These are phyloP conservation scores for Podila clonocystis DNA, from an alignment of 192 early-diverging fungal genomes.

Conservation along the genomic window DNA sequence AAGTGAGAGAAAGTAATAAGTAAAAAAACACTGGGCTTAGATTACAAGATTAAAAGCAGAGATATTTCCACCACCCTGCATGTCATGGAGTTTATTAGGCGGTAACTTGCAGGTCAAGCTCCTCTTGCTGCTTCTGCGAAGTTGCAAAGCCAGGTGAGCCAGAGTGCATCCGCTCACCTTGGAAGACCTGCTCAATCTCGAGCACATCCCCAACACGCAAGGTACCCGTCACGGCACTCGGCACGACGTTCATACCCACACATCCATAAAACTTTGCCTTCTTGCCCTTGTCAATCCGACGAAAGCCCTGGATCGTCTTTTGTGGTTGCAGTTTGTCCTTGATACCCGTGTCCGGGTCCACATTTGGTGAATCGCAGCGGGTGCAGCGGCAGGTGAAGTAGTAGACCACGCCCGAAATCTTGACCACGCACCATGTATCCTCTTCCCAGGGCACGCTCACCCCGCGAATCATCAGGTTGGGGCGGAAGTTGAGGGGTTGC, in stretches of 20 bases:
- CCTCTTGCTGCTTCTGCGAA: background rate
- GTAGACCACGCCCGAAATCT: constrained; percentile 56
- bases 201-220: constrained; percentile 47
- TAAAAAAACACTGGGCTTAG: no score
- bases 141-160: constrained; percentile 24
- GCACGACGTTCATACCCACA: constrained; percentile 57
- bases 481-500: constrained; percentile 70
- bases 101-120: no score
- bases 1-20: no score
- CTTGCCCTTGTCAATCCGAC: constrained; percentile 59
- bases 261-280: constrained; percentile 54
- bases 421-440: constrained; percentile 71
- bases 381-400: constrained; percentile 65
- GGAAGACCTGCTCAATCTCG: constrained; percentile 33
- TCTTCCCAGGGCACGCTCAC: constrained; percentile 68
- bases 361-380: constrained; percentile 69
- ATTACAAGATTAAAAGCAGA: no score
- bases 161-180: constrained; percentile 36
- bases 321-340: constrained; percentile 64
- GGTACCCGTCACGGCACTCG: constrained; percentile 21
- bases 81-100: no score
- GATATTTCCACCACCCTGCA: no score
- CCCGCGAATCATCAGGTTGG: constrained; percentile 74
- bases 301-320: constrained; percentile 60
- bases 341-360: constrained; percentile 60